A percentile compares a stretch with the other conserved stretches of the same genome.
Conservation (phyloP, 2,329 filamentous ascomycete species). For the Trichoderma oligosporum region DNA sequence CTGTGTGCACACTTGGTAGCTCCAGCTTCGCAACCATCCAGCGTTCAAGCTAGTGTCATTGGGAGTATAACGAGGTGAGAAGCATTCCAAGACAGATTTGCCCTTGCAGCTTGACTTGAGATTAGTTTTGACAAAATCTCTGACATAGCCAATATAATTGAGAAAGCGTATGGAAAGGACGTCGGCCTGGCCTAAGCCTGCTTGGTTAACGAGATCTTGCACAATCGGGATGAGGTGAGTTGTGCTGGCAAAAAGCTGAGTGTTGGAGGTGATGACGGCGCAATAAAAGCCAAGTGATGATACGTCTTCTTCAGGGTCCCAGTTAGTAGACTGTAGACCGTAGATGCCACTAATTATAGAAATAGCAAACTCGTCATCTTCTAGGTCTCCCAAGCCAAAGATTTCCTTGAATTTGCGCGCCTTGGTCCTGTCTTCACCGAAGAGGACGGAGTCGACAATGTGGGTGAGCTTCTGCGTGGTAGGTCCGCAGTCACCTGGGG, state of each 20-base stretch:
- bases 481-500: constrained; percentile 58
- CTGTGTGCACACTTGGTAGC: constrained; percentile 55
- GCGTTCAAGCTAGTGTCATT: constrained; percentile 26
- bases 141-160: constrained; percentile 49
- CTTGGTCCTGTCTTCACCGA: constrained; percentile 38
- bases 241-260: constrained; percentile 41
- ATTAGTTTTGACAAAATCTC: constrained; percentile 32
- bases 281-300: constrained; percentile 47
- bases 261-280: constrained; percentile 41
- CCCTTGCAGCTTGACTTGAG: constrained; percentile 25
- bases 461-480: constrained; percentile 57
- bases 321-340: constrained; percentile 48
- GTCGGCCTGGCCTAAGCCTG: constrained; percentile 40
- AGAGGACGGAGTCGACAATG: constrained; percentile 50
- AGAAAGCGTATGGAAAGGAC: constrained; percentile 43
- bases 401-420: constrained; percentile 45
- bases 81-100: constrained; percentile 31
- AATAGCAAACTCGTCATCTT: constrained; percentile 47
- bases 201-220: constrained; percentile 38
- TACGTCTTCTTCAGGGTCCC: constrained; percentile 47
- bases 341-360: constrained; percentile 40
- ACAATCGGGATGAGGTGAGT: constrained; percentile 35
- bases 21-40: constrained; percentile 40
- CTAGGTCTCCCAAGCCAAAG: constrained; percentile 46
- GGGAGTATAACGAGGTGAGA: constrained; percentile 26